Evolutionary conservation across 2,329 filamentous ascomycete genomes (phyloP), one percentile per base, ranked within the genome.

Genomic region (Fusarium piperis): DNA sequence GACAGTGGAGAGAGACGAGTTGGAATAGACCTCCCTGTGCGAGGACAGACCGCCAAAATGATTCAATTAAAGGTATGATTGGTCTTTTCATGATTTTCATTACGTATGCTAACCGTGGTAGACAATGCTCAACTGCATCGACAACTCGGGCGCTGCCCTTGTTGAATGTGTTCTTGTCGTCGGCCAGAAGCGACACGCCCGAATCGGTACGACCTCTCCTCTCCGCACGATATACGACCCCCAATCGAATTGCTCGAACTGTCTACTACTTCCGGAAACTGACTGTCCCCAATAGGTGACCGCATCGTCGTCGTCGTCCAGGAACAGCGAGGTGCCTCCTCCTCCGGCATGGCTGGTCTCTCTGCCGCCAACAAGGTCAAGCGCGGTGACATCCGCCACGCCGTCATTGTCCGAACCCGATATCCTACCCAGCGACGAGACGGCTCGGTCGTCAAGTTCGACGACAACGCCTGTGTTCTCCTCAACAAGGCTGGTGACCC

Each of bases 91-190:
- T 6, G 1, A 2, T 11, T 3, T 3, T 3, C 2, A 3, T 1
- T 1, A 2, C 1, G 13, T 35, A 6, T 23, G n/a, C 72, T 78
- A 15, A 78, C 58, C 0, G 11, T 33, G 9, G 0, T 76, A 98
- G 96, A 93, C 95, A 81, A 94, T 99, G 90, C 90, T 99, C 78
- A 98, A 96, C 85, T 98, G 96, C 91, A 98, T 99, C 90, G 96
- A 99, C 92, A 99, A 98, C 87, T 98, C 96, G 74, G 96, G 96
- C 81, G 96, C 96, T 76, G 95, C 96, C 78, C 88, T 99, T 75
- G 96, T 98, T 84, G 96, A 99, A 86, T 99, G 96, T 85, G 93
- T 93, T 81, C 92, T 95, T 81, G 93, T 98, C 71, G 87, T 99
- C 78, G 94, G 94, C 79, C 96, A 95, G 85, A 97, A 98, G 86